These are phyloP conservation scores for Pseudonitzschia multiseries DNA, from an alignment of 108 stramenopile species.

Conservation along the genomic window DNA sequence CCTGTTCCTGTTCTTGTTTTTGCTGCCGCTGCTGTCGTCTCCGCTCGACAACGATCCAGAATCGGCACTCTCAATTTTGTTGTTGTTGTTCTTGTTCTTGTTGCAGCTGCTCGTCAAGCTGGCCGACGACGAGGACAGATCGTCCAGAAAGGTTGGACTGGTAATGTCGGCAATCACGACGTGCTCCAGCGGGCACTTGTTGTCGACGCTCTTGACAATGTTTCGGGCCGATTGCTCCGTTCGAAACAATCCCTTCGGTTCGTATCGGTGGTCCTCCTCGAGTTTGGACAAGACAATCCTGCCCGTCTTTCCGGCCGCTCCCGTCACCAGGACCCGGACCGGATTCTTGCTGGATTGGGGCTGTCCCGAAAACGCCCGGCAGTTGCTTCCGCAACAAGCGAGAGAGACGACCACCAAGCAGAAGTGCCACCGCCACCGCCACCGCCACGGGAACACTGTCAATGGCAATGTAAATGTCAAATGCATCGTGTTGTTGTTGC, in stretches of 20 bases:
- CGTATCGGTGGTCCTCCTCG: constrained; percentile 49
- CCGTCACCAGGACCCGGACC: constrained; percentile 45
- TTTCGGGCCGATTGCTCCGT: constrained; percentile 52
- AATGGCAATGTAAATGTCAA: too few relatives aligned
- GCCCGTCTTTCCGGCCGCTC: constrained; percentile 63
- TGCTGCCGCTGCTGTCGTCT: background rate
- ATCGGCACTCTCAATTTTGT: background rate
- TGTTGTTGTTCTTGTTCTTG: background rate
- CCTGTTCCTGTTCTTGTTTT: too few relatives aligned
- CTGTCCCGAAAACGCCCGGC: background rate
- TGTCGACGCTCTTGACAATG: constrained; percentile 38
- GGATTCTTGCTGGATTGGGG: constrained; percentile 24
- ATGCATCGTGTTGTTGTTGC: background rate
- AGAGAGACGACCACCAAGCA: too few relatives aligned
- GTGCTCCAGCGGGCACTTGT: constrained; percentile 50
- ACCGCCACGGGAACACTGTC: background rate
- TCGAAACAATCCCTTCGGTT: constrained; percentile 59
- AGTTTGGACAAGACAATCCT: constrained; percentile 54
- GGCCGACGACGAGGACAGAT: constrained; percentile 25
- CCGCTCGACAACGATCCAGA: background rate
- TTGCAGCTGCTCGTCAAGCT: background rate
- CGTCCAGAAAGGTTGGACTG: constrained; percentile 33
- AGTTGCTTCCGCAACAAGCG: background rate
- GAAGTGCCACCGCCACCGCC: too few relatives aligned
- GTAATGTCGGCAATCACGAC: constrained; percentile 66